Base-by-base conservation (phyloP, 257 asterid species). In the Coffea canephora region DNA sequence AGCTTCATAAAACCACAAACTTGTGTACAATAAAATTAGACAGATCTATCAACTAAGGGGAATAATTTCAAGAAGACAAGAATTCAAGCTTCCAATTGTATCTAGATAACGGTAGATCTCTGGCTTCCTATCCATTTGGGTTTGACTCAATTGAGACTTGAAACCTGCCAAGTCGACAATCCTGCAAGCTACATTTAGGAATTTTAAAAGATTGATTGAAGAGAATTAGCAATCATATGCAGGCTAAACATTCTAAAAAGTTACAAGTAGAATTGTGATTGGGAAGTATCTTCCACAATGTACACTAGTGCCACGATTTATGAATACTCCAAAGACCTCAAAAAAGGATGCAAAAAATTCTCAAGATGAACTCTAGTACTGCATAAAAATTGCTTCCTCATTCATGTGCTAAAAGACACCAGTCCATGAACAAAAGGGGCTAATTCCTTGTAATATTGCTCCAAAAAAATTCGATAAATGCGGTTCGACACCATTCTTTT, bases 61-160 rank as follows among this genome's bases (percentile, higher is more conserved):
- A 31, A 31, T 31, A 31, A 31, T 31, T 31, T 31, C 31, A 31
- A 31, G 31, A 31, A 31, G 31, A 31, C 31, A 31, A 31, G 31
- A 31, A 31, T 31, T 31, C 31, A 31, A 31, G 31, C 31, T 31
- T 31, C 31, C 31, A 31, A 31, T 31, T 31, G 31, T 31, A 31
- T 31, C 31, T 31, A 31, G 31, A 31, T 31, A 31, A 31, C 31
- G 31, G 31, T 31, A 31, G 31, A 94, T 88, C 84, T 87, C 94
- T 83, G 87, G 91, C 80, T 89, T 87, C 97, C 93, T 91, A 75
- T 81, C 85, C 69, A 79, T 34, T 41, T 86, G 90, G 73, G 88
- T 84, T 68, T 77, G 88, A 82, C 84, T 81, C 74, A 92, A 74
- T 79, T 83, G 90, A 48, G 88, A 85, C 69, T 85, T 87, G 79